Base-by-base conservation (phyloP, 2,329 filamentous ascomycete genomes). In the Xylaria sp. region DNA sequence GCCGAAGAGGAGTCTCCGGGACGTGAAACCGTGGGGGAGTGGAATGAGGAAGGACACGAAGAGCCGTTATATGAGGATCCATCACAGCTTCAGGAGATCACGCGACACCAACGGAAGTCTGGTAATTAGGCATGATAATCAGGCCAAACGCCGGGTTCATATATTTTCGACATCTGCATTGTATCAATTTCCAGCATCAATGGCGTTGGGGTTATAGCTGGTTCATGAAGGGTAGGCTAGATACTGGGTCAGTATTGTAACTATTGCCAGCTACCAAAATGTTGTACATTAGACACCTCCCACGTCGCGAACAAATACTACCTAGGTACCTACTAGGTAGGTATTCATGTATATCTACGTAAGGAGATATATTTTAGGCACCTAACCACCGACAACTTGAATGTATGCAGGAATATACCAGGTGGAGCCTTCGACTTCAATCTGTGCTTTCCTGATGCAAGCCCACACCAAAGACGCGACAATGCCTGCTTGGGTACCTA, bases 31-130 rank as follows among this genome's bases (percentile, higher is more conserved):
- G 64, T 72, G 5, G 77, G 76, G 2, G 67, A 77, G 9, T 82
- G 80, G 80, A 74, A 75, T 10, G 75, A 80, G 49, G 78, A 78
- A 64, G 78, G 77, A 28, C 78, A 80, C 15, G 76, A 79, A 67
- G 80, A 83, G 67, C 78, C 80, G 1, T 67, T 81, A 20, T 76
- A 71, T 41, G 70, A 77, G 7, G 76, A 75, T 52, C 41, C 70
- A 5, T 67, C 66, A 7, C 73, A 78, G 28, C 48, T 77, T 3
- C 60, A 71, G 48, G 25, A 71, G 13, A 74, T 73, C 39, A 71
- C 59, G 2, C 58, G 66, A 20, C 48, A 64, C n/a, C 48, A 48
- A 33, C 31, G 31, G 31, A 64, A 25, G 18, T 39, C 62, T 18
- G 18, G 31, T 9, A 39, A 36, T 36, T 10, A 5, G 31, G 41